These are phyloP conservation scores for Cladorrhinum sp. DNA, from an alignment of 2,329 filamentous ascomycete genomes.

Conservation along the genomic window DNA sequence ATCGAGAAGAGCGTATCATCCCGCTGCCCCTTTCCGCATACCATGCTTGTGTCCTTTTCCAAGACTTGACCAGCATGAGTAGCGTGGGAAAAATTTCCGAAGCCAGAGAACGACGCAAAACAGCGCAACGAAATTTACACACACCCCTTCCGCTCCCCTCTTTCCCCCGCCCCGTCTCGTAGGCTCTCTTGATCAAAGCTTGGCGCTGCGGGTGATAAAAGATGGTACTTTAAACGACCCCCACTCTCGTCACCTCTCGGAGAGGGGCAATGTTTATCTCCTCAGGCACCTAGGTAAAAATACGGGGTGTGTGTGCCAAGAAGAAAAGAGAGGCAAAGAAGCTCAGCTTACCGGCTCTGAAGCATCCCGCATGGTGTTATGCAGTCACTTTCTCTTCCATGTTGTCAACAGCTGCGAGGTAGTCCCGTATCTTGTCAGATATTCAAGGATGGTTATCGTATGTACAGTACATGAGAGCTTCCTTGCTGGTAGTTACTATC, in stretches of 20 bases:
- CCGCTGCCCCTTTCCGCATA: conserved; percentile 18
- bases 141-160: background rate
- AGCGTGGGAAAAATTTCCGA: conserved; percentile 24
- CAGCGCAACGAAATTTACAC: background rate
- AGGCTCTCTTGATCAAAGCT: background rate
- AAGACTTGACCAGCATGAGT: conserved; percentile 12
- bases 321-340: background rate
- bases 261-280: background rate
- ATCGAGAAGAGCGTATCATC: conserved; percentile 17
- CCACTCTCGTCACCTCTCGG: background rate
- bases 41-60: background rate
- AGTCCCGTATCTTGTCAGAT: too few species aligned
- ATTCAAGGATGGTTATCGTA: too few species aligned
- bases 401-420: too few species aligned
- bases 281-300: background rate
- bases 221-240: background rate
- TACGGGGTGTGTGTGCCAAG: background rate
- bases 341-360: background rate
- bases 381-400: too few species aligned
- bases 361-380: background rate
- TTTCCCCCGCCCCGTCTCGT: conserved; percentile 1
- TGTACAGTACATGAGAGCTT: too few species aligned
- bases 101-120: background rate
- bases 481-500: background rate
- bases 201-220: conserved; percentile 8